Evolutionary conservation across 192 early-diverging fungal genomes (phyloP).

Genomic region (Dissophora ornata): DNA sequence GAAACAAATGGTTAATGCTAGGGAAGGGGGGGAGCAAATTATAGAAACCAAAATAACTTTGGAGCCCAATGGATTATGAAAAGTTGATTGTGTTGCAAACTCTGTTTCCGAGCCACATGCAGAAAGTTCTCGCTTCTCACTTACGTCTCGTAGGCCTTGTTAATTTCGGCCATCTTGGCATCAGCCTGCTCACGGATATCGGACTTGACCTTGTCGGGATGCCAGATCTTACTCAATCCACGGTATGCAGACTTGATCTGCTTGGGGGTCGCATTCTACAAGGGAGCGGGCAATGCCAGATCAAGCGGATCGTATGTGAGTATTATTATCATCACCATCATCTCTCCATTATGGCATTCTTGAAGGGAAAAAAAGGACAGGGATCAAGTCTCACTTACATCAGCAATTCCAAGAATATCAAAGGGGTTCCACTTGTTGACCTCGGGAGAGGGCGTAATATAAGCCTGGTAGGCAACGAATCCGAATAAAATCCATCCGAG

Average conservation of each 20-base stretch:
- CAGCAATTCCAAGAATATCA: conserved; percentile 84
- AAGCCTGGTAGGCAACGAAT: conserved; percentile 71
- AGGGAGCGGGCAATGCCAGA: no score
- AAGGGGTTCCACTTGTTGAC: conserved; percentile 92
- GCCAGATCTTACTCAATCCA: conserved; percentile 66
- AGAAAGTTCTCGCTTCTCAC: conserved; percentile 2
- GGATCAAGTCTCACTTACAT: conserved; percentile 57
- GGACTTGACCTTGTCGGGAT: conserved; percentile 81
- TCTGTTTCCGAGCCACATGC: no score
- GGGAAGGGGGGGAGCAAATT: no score
- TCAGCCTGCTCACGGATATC: conserved; percentile 77
- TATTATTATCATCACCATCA: conserved; percentile 1
- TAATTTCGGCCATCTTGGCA: conserved; percentile 84
- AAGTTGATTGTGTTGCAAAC: no score
- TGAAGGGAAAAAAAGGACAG: no score
- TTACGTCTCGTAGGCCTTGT: conserved; percentile 93
- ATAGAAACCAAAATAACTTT: not conserved
- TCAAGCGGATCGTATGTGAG: no score
- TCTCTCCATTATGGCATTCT: no score
- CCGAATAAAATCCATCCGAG: conserved; percentile 77
- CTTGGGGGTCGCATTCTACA: conserved; percentile 48
- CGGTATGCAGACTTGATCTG: conserved; percentile 65
- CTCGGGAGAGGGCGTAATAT: conserved; percentile 73
- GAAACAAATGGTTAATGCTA: no score
- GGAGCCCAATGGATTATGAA: no score